Evolutionary conservation across 345 rosid genomes (phyloP).

Genomic region (Populus simonii): DNA sequence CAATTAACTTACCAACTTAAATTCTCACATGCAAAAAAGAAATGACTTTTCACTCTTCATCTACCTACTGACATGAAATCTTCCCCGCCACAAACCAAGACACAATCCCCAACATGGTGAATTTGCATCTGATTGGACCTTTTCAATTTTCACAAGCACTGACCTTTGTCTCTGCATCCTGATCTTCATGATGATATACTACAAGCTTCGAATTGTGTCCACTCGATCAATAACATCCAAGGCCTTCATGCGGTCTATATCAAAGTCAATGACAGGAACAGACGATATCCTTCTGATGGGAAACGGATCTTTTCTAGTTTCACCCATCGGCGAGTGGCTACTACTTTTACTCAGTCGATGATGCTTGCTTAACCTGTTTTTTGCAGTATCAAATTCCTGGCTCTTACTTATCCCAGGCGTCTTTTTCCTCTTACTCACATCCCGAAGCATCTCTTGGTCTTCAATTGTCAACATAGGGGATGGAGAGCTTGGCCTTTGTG

Average conservation of each 20-base stretch:
- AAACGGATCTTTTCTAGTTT: constrained; percentile 55
- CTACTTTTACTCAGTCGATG: constrained; percentile 91
- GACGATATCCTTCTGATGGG: constrained; percentile 66
- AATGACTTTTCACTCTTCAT: neutral
- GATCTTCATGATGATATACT: neutral
- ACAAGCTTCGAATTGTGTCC: constrained; percentile 64
- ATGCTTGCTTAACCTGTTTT: constrained; percentile 56
- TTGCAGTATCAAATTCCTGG: constrained; percentile 80
- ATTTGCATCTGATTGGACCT: neutral
- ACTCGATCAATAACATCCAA: constrained; percentile 89
- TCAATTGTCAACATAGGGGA: constrained; percentile 59
- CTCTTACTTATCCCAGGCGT: constrained; percentile 94
- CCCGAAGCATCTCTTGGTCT: constrained; percentile 94
- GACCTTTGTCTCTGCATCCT: neutral
- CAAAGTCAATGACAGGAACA: constrained; percentile 68
- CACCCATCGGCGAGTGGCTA: constrained; percentile 72
- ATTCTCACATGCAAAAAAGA: constrained; percentile 4
- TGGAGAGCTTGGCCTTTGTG: constrained; percentile 39
- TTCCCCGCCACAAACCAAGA: neutral
- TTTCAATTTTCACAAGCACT: neutral
- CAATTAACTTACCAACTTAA: neutral
- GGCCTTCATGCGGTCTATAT: constrained; percentile 74
- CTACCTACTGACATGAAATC: neutral
- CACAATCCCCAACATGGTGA: neutral
- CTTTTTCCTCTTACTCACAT: constrained; percentile 76